Evolutionary conservation across 1,139 yeast genomes (phyloP), one percentile per base, ranked within the genome.

Genomic region (Hemisphaericaspora lyxosophila): DNA sequence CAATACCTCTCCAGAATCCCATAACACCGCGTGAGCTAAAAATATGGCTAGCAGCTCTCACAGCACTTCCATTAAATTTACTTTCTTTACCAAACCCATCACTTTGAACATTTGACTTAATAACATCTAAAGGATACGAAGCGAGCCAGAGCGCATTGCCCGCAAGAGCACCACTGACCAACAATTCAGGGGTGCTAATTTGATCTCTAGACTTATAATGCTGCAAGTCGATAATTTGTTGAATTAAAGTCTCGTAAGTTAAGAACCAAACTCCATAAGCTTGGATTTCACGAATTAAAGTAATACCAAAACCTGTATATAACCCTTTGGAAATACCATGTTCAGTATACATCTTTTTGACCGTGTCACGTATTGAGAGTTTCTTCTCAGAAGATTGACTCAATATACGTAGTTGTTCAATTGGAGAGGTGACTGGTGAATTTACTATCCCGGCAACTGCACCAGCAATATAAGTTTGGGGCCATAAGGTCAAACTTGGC

Each of bases 221-320:
- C 31, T 61, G 57, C 9, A 49, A 48, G 23, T 55, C 52, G 25
- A 66, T 59, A 14, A 78, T 64, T 37, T 59, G 56, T 35, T 64
- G 66, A 51, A 85, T 78, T 38, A 85, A 60, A 30, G 67, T 70
- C 54, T 85, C 95, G 55, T 82, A 85, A 0, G 89, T 70, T 43
- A 82, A 61, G 49, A 85, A 85, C 94, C 94, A 85, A 12, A 83
- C 80, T 12, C 95, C 95, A 51, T 85, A 85, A 0, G 92, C 90
- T 54, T 85, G 94, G 7, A 80, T 69, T 53, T 85, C 95, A 47
- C 94, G 68, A 4, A 77, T 38, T 2, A 82, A 51, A 0, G 94
- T 85, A 38, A 85, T 73, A 5, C 69, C 60, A 20, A 69, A 64
- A 0, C 90, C 90, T 41, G 90, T 63, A 50, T 72, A 82, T 2